phyloP scores from a whole-genome alignment of 306 rosid species.

The Vachellia collinsii region DNA sequence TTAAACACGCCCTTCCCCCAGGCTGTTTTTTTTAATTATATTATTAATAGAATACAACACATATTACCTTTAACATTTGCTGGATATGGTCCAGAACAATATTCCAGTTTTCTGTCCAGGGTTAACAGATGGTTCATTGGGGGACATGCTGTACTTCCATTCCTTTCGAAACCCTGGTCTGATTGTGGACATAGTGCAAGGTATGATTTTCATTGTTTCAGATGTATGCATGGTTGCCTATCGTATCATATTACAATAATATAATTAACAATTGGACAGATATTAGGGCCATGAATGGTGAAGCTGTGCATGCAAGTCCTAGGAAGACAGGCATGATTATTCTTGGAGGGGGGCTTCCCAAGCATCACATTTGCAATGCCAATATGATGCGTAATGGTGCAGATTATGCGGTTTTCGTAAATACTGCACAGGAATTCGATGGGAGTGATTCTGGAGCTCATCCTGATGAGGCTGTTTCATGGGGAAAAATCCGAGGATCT shows the following conservation, averaged over 20 bases:
- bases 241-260: constrained; percentile 4
- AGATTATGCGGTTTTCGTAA: constrained; percentile 85
- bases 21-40: too few species aligned
- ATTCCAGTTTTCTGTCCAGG: constrained; percentile 94
- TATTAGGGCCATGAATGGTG: constrained; percentile 86
- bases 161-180: constrained; percentile 83
- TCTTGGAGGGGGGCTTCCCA: constrained; percentile 95
- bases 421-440: constrained; percentile 93
- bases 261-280: constrained; percentile 58
- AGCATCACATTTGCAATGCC: constrained; percentile 99
- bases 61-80: neutral
- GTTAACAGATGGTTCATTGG: constrained; percentile 93
- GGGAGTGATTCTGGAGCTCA: constrained; percentile 96
- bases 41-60: neutral
- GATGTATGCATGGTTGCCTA: constrained; percentile 15
- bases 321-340: constrained; percentile 93
- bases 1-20: too few species aligned
- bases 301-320: constrained; percentile 86
- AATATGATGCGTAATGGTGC: constrained; percentile 99
- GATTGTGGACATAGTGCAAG: constrained; percentile 79
- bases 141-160: constrained; percentile 96
- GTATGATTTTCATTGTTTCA: constrained; percentile 37
- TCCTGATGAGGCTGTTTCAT: constrained; percentile 95
- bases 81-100: constrained; percentile 65
- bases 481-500: constrained; percentile 89